Conservation (phyloP, 352 stramenopile genomes). For the Globisporangium takayamanum region DNA sequence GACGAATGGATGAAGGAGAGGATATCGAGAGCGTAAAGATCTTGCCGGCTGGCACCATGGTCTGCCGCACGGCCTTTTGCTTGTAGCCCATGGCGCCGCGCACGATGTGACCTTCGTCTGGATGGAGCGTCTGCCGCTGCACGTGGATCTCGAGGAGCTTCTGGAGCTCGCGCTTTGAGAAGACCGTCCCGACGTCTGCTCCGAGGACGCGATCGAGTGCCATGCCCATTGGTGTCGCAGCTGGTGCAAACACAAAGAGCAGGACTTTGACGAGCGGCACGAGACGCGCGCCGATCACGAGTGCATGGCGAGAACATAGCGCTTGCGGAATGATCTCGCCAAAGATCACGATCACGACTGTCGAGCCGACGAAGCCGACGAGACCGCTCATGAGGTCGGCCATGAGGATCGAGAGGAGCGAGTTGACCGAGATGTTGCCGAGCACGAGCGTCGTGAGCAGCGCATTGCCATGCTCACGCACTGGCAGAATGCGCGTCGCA, state of each 20-base stretch:
- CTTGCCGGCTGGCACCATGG: constrained; percentile 90
- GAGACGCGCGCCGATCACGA: constrained; percentile 58
- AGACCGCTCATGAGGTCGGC: constrained; percentile 85
- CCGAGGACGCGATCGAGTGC: constrained; percentile 91
- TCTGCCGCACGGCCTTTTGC: constrained; percentile 72
- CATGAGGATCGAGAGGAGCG: constrained; percentile 96
- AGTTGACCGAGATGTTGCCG: constrained; percentile 97
- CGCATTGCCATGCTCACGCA: constrained; percentile 93
- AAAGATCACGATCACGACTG: constrained; percentile 93
- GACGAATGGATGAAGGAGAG: too few relatives aligned
- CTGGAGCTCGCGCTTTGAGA: constrained; percentile 89
- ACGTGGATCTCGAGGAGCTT: constrained; percentile 97
- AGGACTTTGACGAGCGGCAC: constrained; percentile 93
- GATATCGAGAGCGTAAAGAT: constrained; percentile 55
- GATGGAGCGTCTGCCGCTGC: constrained; percentile 85
- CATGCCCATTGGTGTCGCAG: constrained; percentile 88
- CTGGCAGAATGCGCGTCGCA: constrained; percentile 70
- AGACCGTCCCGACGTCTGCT: constrained; percentile 93
- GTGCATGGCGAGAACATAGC: constrained; percentile 90
- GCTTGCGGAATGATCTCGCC: constrained; percentile 92
- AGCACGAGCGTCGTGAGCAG: constrained; percentile 97
- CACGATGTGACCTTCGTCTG: constrained; percentile 94
- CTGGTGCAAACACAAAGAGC: constrained; percentile 85
- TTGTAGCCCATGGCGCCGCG: constrained; percentile 82
- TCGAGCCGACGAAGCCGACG: constrained; percentile 93